Evolutionary conservation across 441 rosid species (phyloP), one percentile per base, ranked within the genome.

Genomic region (Euphorbia celastroides): DNA sequence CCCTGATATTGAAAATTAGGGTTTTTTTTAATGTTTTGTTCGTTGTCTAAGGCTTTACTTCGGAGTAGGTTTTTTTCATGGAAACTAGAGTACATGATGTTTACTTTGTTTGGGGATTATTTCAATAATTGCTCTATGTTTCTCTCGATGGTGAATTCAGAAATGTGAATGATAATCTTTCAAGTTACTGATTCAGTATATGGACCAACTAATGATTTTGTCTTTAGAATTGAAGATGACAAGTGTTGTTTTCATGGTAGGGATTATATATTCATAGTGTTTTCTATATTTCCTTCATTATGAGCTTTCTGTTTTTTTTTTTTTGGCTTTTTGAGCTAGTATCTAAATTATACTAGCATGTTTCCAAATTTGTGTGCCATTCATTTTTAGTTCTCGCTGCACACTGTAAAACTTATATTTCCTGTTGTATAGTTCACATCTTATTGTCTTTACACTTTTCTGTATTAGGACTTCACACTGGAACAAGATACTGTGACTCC

Each of bases 401-500:
- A n/a, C 32, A 50, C 38, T 55, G n/a, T 30, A 48, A 14, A n/a
- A 28, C 2, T 5, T 51, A 51, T 63, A 34, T 38, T 20, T 12
- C 12, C 2, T 14, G 28, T 5, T 64, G 60, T 11, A 22, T 59
- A 27, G 70, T 64, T 44, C 5, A 6, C 56, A 51, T 51, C 7
- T 20, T 19, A 51, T 46, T 68, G 22, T 14, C 17, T 27, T 61
- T 20, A 17, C 22, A 57, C 28, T 34, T 25, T 31, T 54, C 31
- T 65, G 1, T 70, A 19, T 58, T 75, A 94, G 97, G 99, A 94
- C 82, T 94, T 92, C 75, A 91, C 97, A 2, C 52, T 83, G 84
- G 97, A 94, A 69, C 99, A 94, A 82, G 94, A 83, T 81, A 77
- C 70, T 42, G 83, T 94, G 65, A 86, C 77, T 1, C 97, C 99